A percentile compares a stretch with the other conserved stretches of the same genome.
phyloP scores from a whole-genome alignment of 768 basidiomycete species.

The Fibroporia radiculosa region DNA sequence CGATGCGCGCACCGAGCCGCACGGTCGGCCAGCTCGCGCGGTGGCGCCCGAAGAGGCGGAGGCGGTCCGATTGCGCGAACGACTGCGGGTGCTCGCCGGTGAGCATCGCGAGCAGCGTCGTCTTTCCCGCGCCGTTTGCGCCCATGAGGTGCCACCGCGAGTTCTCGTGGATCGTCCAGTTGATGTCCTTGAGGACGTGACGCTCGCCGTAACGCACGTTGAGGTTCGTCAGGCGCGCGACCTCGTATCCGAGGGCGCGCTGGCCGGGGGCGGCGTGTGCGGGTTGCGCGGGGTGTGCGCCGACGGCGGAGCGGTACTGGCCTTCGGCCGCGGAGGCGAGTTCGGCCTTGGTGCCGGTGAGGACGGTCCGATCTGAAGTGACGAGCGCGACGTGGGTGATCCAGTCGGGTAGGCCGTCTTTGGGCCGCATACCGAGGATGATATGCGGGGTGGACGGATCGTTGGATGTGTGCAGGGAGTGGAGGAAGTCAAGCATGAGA shows the following conservation, averaged over 20 bases:
- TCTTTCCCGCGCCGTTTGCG: constrained; percentile 92
- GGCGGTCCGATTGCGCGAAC: constrained; percentile 57
- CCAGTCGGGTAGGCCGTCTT: constrained; percentile 69
- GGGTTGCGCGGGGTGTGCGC: not conserved
- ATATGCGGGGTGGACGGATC: constrained; percentile 41
- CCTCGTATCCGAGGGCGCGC: constrained; percentile 23
- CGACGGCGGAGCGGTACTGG: not conserved
- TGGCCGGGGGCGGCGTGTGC: not conserved
- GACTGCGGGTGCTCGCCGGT: constrained; percentile 96
- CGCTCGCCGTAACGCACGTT: constrained; percentile 65
- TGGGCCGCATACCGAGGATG: constrained; percentile 57
- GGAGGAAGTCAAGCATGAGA: constrained; percentile 45
- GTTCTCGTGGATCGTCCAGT: constrained; percentile 77
- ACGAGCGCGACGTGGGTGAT: constrained; percentile 61
- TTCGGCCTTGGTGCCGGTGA: constrained; percentile 42
- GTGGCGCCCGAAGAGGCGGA: constrained; percentile 54
- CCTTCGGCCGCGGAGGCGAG: constrained; percentile 25
- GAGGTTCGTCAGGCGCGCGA: constrained; percentile 61
- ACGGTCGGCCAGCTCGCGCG: constrained; percentile 64
- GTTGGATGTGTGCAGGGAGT: constrained; percentile 29
- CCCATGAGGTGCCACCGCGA: constrained; percentile 90
- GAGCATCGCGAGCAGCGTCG: constrained; percentile 82
- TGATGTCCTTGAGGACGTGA: constrained; percentile 62
- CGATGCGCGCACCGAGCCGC: constrained; percentile 56
- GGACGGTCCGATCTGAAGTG: constrained; percentile 34